Base-by-base conservation (phyloP, 2,329 filamentous ascomycete genomes). In the Dothiorella sarmentorum region DNA sequence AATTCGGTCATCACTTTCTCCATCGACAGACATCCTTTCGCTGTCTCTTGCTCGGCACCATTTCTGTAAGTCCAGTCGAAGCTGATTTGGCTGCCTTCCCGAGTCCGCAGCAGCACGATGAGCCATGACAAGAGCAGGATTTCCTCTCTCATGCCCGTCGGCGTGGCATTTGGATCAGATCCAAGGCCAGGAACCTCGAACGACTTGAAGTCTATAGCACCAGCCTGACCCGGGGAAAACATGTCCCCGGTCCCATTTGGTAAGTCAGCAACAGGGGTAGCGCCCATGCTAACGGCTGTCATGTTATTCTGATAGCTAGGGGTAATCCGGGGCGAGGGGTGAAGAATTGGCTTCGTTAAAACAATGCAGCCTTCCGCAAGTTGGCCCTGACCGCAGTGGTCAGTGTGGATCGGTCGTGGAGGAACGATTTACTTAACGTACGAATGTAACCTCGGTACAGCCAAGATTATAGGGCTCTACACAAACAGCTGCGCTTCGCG, bases 61-160 rank as follows among this genome's bases (percentile, higher is more conserved):
- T 4, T 29, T 2, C 51, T 26, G 43, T 58, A 51, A 2, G 35
- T n/a, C 56, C 56, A 58, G 18, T 38, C 40, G 15, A 58, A 49
- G 4, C 9, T 9, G 29, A 43, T n/a, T 22, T 51, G 35, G 56
- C 29, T 40, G 22, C 18, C 43, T 13, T 42, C 40, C 7, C 43
- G 22, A 24, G 31, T 40, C 13, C 43, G 42, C n/a, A 43, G 40
- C 13, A 58, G 56, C 13, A 58, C 40, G 10, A 58, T 40, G 22
- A 58, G 40, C 56, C 56, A 58, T 17, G 56, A 47, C 29, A 51
- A 33, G 7, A 58, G 43, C 40, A 58, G 15, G 26, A 58, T 11
- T 3, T 58, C 56, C 3, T 56, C 52, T 40, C 33, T 38, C 49
- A 49, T 49, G 27, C 27, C 44, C 11, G 44, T 33, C 13, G 27